Conservation (phyloP, 345 rosid species). For the Combretum micranthum region DNA sequence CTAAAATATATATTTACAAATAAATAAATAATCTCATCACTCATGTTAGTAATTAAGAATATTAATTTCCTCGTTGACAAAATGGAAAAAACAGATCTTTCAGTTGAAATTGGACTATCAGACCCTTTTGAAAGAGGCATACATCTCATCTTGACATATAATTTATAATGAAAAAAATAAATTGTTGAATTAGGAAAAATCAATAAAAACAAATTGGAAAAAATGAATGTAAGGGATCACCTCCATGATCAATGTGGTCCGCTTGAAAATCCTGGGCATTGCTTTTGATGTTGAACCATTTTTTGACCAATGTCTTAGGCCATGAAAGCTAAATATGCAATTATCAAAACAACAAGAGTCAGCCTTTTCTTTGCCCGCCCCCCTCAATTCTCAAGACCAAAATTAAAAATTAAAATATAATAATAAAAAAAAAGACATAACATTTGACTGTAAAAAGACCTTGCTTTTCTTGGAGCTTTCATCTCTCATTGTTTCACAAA, state of each 20-base stretch:
- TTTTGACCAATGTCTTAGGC: constrained; percentile 93
- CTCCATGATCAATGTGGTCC: constrained; percentile 45
- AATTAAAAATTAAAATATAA: not conserved
- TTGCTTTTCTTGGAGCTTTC: constrained; percentile 73
- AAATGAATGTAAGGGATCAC: constrained; percentile 18
- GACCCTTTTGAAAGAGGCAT: not conserved
- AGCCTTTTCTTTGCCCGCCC: not conserved
- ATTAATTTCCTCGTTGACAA: too few relatives aligned
- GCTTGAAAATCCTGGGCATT: constrained; percentile 82
- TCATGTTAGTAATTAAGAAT: too few relatives aligned
- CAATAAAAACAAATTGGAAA: constrained; percentile 5
- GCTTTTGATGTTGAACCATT: constrained; percentile 87
- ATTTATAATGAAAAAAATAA: constrained; percentile 1
- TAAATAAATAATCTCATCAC: not conserved
- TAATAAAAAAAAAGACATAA: constrained; percentile 1
- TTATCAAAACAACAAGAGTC: not conserved
- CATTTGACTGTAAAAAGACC: constrained; percentile 33
- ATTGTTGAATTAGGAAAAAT: constrained; percentile 2
- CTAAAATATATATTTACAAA: constrained; percentile 15
- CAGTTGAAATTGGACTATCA: not conserved
- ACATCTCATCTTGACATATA: constrained; percentile 5
- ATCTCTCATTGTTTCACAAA: constrained; percentile 71
- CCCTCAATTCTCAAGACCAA: too few relatives aligned
- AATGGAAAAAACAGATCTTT: not conserved
- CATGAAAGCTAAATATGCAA: constrained; percentile 61